A percentile compares a stretch with the other conserved stretches of the same genome.
Conservation (phyloP, 208 protist genomes). For the Paratrypanosoma confusum region DNA sequence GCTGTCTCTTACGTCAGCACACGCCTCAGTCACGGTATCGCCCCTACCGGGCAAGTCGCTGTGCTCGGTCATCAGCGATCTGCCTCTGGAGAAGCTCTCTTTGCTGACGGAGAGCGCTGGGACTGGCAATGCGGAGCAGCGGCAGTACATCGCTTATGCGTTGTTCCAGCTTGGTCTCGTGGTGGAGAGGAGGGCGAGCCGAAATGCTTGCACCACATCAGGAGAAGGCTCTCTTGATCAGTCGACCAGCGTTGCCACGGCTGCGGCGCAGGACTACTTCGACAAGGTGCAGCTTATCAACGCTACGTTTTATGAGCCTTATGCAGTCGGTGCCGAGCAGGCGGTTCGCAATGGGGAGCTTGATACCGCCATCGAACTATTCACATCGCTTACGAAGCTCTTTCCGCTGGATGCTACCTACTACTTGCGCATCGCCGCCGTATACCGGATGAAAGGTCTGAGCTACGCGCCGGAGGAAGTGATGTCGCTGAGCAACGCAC, state of each 20-base stretch:
- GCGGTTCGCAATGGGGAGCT: slow-evolving; percentile 42
- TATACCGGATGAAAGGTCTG: slow-evolving; percentile 26
- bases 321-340: slow-evolving; percentile 40
- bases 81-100: no score
- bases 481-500: slow-evolving; percentile 50
- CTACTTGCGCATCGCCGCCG: slow-evolving; percentile 45
- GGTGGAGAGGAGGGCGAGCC: no score
- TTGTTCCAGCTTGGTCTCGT: no score
- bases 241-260: slow-evolving; percentile 3
- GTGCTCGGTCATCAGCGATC: no score
- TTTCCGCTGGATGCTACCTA: slow-evolving; percentile 38
- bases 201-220: neutral
- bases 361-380: slow-evolving; percentile 40
- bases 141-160: no score
- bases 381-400: slow-evolving; percentile 51
- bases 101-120: no score
- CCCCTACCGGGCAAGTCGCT: no score
- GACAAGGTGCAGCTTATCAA: slow-evolving; percentile 20
- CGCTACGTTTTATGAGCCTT: slow-evolving; percentile 35
- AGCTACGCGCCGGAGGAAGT: slow-evolving; percentile 36
- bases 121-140: no score
- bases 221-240: neutral
- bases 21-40: no score
- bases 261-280: slow-evolving; percentile 29
- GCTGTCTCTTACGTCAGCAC: no score